Conservation (phyloP, 2,329 filamentous ascomycete species). For the Shiraia sp. region DNA sequence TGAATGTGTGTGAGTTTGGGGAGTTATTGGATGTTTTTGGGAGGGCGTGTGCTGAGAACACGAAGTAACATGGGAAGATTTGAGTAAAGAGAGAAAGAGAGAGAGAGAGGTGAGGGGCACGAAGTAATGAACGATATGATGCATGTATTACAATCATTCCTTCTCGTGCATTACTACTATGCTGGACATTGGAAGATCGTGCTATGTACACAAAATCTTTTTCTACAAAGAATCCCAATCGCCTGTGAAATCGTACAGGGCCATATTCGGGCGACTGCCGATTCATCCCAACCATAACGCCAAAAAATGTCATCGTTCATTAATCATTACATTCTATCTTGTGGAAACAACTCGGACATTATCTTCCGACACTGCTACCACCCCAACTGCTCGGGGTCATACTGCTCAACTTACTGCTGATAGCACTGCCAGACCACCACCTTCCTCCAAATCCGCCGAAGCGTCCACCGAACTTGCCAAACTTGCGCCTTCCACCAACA, state of each 20-base stretch:
- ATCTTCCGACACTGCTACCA: conserved; percentile 32
- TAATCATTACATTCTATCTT: background rate
- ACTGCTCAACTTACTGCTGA: conserved; percentile 44
- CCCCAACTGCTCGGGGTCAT: conserved; percentile 39
- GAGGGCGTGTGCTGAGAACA: conserved; percentile 10
- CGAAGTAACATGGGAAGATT: too few relatives aligned
- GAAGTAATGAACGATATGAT: too few relatives aligned
- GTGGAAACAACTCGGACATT: background rate
- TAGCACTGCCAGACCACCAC: conserved; percentile 43
- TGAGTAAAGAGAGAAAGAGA: too few relatives aligned
- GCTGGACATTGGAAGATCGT: conserved; percentile 4
- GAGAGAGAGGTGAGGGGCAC: too few relatives aligned
- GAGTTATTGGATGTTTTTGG: conserved; percentile 33
- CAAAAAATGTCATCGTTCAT: background rate
- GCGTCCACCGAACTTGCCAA: conserved; percentile 30
- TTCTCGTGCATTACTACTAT: conserved; percentile 10
- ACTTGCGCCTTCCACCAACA: conserved; percentile 31
- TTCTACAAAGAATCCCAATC: too few relatives aligned
- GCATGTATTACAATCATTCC: background rate
- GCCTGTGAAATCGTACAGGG: too few relatives aligned
- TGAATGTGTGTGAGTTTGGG: conserved; percentile 59
- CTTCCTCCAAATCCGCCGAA: conserved; percentile 39
- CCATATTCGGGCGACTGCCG: too few relatives aligned
- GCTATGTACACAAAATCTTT: too few relatives aligned
- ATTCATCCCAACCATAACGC: background rate